phyloP scores from a whole-genome alignment of 1,284 basidiomycete species.

The Apiotrichum porosum region DNA sequence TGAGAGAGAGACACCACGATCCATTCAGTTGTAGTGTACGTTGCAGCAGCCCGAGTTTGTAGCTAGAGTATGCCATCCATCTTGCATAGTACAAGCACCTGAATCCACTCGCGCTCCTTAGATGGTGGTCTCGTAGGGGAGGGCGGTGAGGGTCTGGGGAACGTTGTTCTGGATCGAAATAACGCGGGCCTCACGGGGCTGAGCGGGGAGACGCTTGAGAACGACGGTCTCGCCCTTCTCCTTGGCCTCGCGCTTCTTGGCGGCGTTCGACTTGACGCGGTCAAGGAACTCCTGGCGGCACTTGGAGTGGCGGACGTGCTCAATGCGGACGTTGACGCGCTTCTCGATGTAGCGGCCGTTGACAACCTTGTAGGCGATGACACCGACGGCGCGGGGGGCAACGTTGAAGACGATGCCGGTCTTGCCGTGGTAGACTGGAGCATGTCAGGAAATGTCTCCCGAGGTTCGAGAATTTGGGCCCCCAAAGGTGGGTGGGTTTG shows the following conservation, averaged over 20 bases:
- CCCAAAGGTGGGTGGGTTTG: too few species aligned
- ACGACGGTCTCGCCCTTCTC: constrained; percentile 82
- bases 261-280: constrained; percentile 90
- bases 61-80: constrained; percentile 32
- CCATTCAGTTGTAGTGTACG: too few species aligned
- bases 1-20: too few species aligned
- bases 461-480: too few species aligned
- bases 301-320: constrained; percentile 97
- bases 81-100: constrained; percentile 43
- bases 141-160: constrained; percentile 88
- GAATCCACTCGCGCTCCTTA: constrained; percentile 25
- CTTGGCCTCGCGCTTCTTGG: constrained; percentile 77
- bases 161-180: constrained; percentile 73
- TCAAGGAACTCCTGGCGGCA: constrained; percentile 98
- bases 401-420: constrained; percentile 99
- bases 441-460: constrained; percentile 6
- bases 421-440: constrained; percentile 51
- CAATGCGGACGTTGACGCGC: constrained; percentile 97
- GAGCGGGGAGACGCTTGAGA: constrained; percentile 80
- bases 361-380: constrained; percentile 98
- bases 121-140: constrained; percentile 59
- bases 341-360: constrained; percentile 99
- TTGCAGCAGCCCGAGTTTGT: too few species aligned
- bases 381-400: constrained; percentile 87
- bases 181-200: constrained; percentile 74